These are phyloP conservation scores for Neonectria neomacrospora DNA, from an alignment of 2,329 filamentous ascomycete species.

Conservation along the genomic window DNA sequence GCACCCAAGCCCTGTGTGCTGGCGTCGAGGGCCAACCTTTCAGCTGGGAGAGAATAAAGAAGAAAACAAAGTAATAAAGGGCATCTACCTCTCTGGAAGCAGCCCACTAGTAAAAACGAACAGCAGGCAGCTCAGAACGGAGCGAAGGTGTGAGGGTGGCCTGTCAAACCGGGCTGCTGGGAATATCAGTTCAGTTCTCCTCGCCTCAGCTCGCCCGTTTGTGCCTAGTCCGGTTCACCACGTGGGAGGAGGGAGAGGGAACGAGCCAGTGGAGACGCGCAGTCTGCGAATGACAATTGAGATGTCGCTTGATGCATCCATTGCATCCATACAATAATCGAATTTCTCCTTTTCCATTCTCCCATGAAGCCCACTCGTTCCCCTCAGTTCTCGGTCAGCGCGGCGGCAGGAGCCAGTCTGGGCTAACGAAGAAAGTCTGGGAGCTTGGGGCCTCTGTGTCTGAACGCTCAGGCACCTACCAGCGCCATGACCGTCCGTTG, in stretches of 20 bases:
- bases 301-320: neutral
- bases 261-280: neutral
- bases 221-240: conserved; percentile 3
- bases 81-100: conserved; percentile 7
- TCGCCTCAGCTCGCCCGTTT: neutral
- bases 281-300: neutral
- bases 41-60: conserved; percentile 19
- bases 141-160: neutral
- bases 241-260: conserved; percentile 4
- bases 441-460: conserved; percentile 12
- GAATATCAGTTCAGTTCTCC: neutral
- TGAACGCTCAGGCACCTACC: conserved; percentile 6
- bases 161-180: neutral
- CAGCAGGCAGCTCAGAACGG: neutral
- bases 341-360: neutral
- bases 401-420: neutral
- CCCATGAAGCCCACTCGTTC: neutral
- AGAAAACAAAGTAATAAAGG: too few relatives aligned
- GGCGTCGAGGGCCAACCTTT: conserved; percentile 7
- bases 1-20: conserved; percentile 2
- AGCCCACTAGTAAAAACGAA: neutral
- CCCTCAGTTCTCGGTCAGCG: conserved; percentile 3
- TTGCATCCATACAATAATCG: neutral
- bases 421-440: conserved; percentile 1
- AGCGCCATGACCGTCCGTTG: conserved; percentile 7